phyloP scores from a whole-genome alignment of 371 early-diverging fungal genomes.

The Actinomucor elegans region DNA sequence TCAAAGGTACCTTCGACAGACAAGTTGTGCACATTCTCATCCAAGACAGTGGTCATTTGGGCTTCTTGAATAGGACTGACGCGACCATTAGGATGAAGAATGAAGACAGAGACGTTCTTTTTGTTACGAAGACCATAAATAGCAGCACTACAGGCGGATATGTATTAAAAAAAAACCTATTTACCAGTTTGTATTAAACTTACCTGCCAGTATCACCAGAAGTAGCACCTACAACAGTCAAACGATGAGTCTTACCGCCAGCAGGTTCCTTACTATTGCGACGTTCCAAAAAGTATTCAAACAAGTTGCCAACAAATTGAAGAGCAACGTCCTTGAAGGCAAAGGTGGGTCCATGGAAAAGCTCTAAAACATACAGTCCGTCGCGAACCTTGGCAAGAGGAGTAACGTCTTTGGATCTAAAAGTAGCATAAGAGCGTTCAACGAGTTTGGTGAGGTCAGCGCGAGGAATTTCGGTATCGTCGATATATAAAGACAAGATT shows the following conservation, averaged over 20 bases:
- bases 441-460: slow-evolving; percentile 69
- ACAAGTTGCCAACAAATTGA: slow-evolving; percentile 95
- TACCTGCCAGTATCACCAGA: slow-evolving; percentile 95
- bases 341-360: slow-evolving; percentile 97
- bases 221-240: slow-evolving; percentile 97
- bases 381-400: slow-evolving; percentile 76
- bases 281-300: slow-evolving; percentile 93
- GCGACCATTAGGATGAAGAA: slow-evolving; percentile 89
- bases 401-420: slow-evolving; percentile 75
- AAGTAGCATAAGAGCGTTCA: slow-evolving; percentile 76
- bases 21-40: slow-evolving; percentile 90
- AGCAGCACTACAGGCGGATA: slow-evolving; percentile 92
- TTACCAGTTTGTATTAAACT: not conserved
- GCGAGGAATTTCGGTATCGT: slow-evolving; percentile 74
- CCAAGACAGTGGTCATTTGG: slow-evolving; percentile 96
- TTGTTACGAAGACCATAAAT: slow-evolving; percentile 96
- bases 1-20: slow-evolving; percentile 94
- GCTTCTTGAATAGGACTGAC: slow-evolving; percentile 95
- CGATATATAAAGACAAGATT: slow-evolving; percentile 84
- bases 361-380: slow-evolving; percentile 80
- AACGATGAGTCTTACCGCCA: slow-evolving; percentile 53
- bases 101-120: slow-evolving; percentile 89
- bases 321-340: slow-evolving; percentile 98
- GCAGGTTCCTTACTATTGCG: slow-evolving; percentile 57
- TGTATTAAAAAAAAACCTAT: slow-evolving; percentile 5